Conservation (phyloP, 2,329 filamentous ascomycete genomes). For the Alternaria ethzedia region DNA sequence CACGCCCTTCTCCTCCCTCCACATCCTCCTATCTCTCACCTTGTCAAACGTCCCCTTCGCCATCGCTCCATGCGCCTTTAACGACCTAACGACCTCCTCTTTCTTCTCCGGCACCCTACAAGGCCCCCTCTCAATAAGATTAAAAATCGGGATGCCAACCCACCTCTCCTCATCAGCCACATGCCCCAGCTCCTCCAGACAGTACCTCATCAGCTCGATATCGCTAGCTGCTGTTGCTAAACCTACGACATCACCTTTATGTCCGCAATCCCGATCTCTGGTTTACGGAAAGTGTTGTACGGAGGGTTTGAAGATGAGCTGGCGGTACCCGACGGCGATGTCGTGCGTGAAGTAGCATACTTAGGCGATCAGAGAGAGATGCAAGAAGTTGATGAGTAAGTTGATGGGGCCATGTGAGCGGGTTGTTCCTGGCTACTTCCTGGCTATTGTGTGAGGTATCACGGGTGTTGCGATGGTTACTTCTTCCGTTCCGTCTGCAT, state of each 20-base stretch:
- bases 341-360: too few relatives aligned
- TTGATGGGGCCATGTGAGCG: too few relatives aligned
- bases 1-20: too few relatives aligned
- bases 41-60: background rate
- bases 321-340: too few relatives aligned
- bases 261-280: background rate
- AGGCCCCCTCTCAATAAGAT: background rate
- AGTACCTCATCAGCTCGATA: background rate
- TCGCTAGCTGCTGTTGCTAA: background rate
- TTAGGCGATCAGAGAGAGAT: too few relatives aligned
- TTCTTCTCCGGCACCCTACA: background rate
- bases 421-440: too few relatives aligned
- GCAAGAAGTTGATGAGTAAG: too few relatives aligned
- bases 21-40: background rate
- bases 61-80: background rate
- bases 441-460: too few relatives aligned
- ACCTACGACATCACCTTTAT: background rate
- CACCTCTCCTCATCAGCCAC: background rate
- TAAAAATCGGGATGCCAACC: accelerated
- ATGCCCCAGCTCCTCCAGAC: background rate
- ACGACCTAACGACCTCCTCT: background rate
- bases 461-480: background rate
- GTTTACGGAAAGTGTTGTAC: background rate
- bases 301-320: background rate
- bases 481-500: background rate